A percentile compares a stretch with the other conserved stretches of the same genome.
These are phyloP conservation scores for Penicillium sp. DNA, from an alignment of 2,329 filamentous ascomycete genomes.

Conservation along the genomic window DNA sequence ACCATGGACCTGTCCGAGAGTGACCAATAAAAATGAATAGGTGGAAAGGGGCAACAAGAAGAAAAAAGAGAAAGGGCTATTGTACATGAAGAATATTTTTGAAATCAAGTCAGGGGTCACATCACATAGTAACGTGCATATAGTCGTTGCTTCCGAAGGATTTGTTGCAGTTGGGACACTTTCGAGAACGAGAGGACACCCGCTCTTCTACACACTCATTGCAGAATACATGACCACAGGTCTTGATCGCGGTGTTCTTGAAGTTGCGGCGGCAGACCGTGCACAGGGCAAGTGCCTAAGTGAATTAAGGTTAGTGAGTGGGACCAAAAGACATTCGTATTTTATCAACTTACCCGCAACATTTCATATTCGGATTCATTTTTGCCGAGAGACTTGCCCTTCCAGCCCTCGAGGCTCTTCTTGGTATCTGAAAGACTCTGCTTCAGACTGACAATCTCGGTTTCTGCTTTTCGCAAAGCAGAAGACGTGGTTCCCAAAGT, in stretches of 20 bases:
- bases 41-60: slow-evolving; percentile 18
- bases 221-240: slow-evolving; percentile 94
- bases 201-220: slow-evolving; percentile 85
- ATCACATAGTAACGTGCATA: slow-evolving; percentile 61
- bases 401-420: slow-evolving; percentile 84
- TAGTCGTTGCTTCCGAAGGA: slow-evolving; percentile 89
- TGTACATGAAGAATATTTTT: slow-evolving; percentile 30
- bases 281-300: slow-evolving; percentile 76
- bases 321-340: neutral
- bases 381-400: slow-evolving; percentile 76
- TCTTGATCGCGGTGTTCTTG: slow-evolving; percentile 91
- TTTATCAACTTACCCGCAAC: slow-evolving; percentile 67
- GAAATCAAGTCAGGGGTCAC: slow-evolving; percentile 3
- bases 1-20: slow-evolving; percentile 35
- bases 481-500: slow-evolving; percentile 64
- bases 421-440: slow-evolving; percentile 73
- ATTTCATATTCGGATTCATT: slow-evolving; percentile 80
- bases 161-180: slow-evolving; percentile 91
- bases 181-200: slow-evolving; percentile 83
- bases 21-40: slow-evolving; percentile 18
- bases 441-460: slow-evolving; percentile 76
- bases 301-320: slow-evolving; percentile 16
- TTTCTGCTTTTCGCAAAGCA: slow-evolving; percentile 60
- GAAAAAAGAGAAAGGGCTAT: slow-evolving; percentile 29
- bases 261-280: slow-evolving; percentile 90